Evolutionary conservation across 2,329 filamentous ascomycete genomes (phyloP).

Genomic region (Ophiobolus disseminans): DNA sequence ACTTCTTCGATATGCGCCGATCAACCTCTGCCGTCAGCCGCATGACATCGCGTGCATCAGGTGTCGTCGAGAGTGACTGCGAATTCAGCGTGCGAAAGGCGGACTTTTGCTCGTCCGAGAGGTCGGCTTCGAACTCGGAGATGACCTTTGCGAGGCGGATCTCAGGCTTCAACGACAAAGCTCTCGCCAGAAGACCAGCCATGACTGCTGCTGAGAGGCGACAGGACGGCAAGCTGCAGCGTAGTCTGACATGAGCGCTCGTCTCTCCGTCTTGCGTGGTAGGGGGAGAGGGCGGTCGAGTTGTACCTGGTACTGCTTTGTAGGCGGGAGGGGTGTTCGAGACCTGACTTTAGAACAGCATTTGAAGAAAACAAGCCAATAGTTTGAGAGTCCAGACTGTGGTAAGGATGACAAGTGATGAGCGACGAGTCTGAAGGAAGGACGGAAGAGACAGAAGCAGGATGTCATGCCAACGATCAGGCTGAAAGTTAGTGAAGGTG

Average conservation of each 20-base stretch:
- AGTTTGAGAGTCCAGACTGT: slow-evolving; percentile 2
- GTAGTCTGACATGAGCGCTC: neutral
- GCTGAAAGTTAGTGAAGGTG: slow-evolving; percentile 10
- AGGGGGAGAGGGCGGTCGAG: neutral
- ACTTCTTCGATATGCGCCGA: slow-evolving; percentile 16
- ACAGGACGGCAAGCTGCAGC: neutral
- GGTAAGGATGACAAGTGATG: neutral
- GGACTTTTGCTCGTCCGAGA: slow-evolving; percentile 48
- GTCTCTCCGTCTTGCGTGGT: neutral
- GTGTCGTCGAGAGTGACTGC: slow-evolving; percentile 27
- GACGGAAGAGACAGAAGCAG: too few species aligned
- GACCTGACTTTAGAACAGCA: slow-evolving; percentile 2
- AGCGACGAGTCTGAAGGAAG: neutral
- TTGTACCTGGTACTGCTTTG: neutral
- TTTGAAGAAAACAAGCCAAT: neutral
- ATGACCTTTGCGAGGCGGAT: slow-evolving; percentile 53
- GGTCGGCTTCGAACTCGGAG: slow-evolving; percentile 49
- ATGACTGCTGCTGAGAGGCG: slow-evolving; percentile 4
- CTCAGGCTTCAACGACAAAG: slow-evolving; percentile 37
- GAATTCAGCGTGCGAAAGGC: slow-evolving; percentile 29
- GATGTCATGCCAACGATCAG: slow-evolving; percentile 4
- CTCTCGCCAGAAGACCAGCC: slow-evolving; percentile 8
- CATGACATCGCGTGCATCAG: slow-evolving; percentile 44
- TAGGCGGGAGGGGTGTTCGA: neutral
- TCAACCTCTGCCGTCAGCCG: slow-evolving; percentile 51